Evolutionary conservation across 805 yeast genomes (phyloP), one percentile per base, ranked within the genome.

Genomic region (Nematodospora valgi): DNA sequence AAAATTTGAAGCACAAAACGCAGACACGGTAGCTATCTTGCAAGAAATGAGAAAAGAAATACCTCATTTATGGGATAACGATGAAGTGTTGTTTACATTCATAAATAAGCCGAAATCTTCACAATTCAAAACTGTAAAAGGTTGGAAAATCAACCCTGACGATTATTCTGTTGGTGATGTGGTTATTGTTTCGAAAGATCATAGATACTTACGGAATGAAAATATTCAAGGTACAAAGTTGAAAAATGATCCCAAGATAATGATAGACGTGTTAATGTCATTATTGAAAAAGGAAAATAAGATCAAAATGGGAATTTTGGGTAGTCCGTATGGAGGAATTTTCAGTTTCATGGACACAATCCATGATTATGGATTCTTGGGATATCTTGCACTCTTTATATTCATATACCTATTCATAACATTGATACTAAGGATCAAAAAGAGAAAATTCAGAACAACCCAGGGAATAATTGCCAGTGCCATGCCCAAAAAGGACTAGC

Each of bases 101-200:
- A 43, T 80, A 9, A 86, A 83, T 48, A 44, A 77, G 13, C 51
- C 68, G 2, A 58, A 64, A 13, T 48, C 60, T 27, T 3, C 24
- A 5, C 44, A 54, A 4, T 45, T 67, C 8, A 51, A 68, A 4
- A 29, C 46, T 3, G 27, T 42, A 10, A 30, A 36, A 7, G 67
- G 63, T 3, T 70, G 78, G 74, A 58, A 61, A 10, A 51, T 62
- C 20, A 51, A 64, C 25, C 43, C 56, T 2, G 46, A 51, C n/a
- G 36, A 48, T 0, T 69, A 61, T 42, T 40, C 54, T 7, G 51
- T 59, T 2, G 91, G 89, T 5, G 86, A 82, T 51, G 62, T 76
- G 0, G 48, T 84, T 2, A 54, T 84, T 2, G 56, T 81, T 2
- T 59, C 68, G 21, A 69, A 69, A 43, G 69, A 72, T 61, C 52